These are phyloP conservation scores for Stephania japonica DNA, from an alignment of 164 flowering plant species.

Conservation along the genomic window DNA sequence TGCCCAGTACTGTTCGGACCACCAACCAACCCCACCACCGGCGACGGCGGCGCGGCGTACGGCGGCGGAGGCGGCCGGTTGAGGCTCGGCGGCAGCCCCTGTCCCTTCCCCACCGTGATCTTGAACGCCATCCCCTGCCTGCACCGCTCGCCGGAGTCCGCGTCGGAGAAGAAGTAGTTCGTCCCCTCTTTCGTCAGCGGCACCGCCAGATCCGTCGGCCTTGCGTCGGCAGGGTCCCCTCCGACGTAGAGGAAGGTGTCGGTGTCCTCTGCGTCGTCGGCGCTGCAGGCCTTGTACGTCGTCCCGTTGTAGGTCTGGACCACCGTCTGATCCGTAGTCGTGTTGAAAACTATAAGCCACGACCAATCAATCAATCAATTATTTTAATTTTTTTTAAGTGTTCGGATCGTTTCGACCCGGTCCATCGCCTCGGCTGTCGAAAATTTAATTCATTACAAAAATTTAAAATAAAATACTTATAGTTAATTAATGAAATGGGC, in stretches of 20 bases:
- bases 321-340: constrained; percentile 65
- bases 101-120: constrained; percentile 52
- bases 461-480: too few relatives aligned
- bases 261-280: constrained; percentile 38
- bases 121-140: constrained; percentile 57
- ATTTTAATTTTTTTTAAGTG: too few relatives aligned
- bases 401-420: too few relatives aligned
- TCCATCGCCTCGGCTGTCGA: too few relatives aligned
- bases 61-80: constrained; percentile 86
- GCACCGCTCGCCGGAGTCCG: constrained; percentile 62
- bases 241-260: constrained; percentile 50
- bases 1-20: not conserved
- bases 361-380: not conserved
- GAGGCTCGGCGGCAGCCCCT: constrained; percentile 77
- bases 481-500: not conserved
- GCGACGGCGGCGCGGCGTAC: constrained; percentile 29
- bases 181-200: constrained; percentile 51
- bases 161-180: constrained; percentile 73
- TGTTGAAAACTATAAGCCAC: constrained; percentile 53
- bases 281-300: constrained; percentile 43
- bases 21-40: not conserved
- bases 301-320: constrained; percentile 76
- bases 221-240: constrained; percentile 19
- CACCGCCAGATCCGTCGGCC: constrained; percentile 33
- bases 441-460: too few relatives aligned